Percentiles rank a stretch among this genome's conserved stretches.
Evolutionary conservation across 345 rosid genomes (phyloP).

Genomic region (Kandelia obovata): DNA sequence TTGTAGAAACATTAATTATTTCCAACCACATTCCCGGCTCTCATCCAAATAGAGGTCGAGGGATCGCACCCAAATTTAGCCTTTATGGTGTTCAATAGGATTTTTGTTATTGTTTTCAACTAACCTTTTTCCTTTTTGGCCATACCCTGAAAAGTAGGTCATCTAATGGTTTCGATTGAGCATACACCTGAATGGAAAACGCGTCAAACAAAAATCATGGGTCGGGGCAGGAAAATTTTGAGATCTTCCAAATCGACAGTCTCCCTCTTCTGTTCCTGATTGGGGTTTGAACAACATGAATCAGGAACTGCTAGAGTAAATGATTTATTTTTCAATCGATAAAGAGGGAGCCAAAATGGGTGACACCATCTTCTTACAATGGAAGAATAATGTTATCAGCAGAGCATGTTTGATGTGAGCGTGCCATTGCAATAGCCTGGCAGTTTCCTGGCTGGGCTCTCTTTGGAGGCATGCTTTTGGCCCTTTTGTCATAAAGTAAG

Average conservation of each 20-base stretch:
- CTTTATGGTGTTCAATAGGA: neutral
- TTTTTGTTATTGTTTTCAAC: neutral
- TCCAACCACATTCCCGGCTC: constrained; percentile 7
- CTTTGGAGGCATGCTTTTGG: neutral
- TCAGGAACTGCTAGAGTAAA: neutral
- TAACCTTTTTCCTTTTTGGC: neutral
- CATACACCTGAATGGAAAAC: neutral
- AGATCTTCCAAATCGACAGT: constrained; percentile 3
- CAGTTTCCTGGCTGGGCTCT: neutral
- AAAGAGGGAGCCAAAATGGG: neutral
- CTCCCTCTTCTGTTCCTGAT: constrained; percentile 15
- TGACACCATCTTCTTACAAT: neutral
- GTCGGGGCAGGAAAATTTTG: neutral
- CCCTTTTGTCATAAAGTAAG: neutral
- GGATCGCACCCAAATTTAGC: neutral
- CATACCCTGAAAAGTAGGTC: constrained; percentile 15
- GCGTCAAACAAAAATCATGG: constrained; percentile 1
- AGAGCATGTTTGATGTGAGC: constrained; percentile 7
- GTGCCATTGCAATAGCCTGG: neutral
- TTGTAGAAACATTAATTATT: neutral
- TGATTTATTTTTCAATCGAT: neutral
- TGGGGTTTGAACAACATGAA: neutral
- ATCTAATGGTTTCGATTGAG: constrained; percentile 14
- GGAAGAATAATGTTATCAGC: too few relatives aligned
- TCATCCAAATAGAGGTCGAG: neutral